phyloP scores from a whole-genome alignment of 352 stramenopile species.

The Phytophthora foliorum region DNA sequence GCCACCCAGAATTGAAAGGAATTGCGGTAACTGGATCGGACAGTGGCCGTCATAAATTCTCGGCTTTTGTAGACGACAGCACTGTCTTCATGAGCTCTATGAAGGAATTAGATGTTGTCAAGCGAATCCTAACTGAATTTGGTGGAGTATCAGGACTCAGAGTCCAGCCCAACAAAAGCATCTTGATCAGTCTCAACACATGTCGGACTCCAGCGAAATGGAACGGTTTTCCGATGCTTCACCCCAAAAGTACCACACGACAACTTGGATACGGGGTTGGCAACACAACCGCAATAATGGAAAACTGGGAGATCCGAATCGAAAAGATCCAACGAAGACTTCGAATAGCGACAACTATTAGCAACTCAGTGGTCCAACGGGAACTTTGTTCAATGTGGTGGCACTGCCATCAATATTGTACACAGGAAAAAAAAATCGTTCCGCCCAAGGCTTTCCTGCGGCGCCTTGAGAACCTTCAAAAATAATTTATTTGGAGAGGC shows the following conservation, averaged over 20 bases:
- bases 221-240: too few relatives aligned
- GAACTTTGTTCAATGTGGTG: not conserved
- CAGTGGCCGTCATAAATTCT: not conserved
- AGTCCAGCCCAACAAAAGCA: not conserved
- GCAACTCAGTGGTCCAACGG: not conserved
- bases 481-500: not conserved
- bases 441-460: not conserved
- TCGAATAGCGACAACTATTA: not conserved
- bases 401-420: not conserved
- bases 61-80: constrained; percentile 9
- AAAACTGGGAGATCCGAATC: not conserved
- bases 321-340: constrained; percentile 1
- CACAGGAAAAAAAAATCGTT: not conserved
- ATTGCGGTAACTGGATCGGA: not conserved
- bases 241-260: not conserved
- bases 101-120: too few relatives aligned
- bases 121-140: not conserved
- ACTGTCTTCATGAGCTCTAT: not conserved
- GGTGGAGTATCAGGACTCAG: not conserved
- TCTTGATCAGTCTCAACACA: not conserved
- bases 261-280: not conserved
- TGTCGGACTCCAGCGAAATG: too few relatives aligned
- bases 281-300: not conserved
- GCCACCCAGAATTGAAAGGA: not conserved
- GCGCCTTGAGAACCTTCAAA: not conserved